These are phyloP conservation scores for Xylaria sp. DNA, from an alignment of 2,329 filamentous ascomycete species.

Conservation along the genomic window DNA sequence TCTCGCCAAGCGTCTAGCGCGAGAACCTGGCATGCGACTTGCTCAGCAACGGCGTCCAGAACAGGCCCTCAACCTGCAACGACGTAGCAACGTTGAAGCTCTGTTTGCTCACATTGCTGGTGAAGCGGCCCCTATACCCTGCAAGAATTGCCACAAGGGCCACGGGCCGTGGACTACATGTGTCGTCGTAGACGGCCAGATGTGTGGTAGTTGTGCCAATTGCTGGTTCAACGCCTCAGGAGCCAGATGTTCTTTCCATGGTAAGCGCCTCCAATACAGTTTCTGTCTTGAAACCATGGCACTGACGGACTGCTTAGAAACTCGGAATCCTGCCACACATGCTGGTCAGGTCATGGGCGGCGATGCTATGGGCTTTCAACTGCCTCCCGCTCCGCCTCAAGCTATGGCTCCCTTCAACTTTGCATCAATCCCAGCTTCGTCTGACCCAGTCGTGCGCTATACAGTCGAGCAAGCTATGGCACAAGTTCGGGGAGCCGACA, in stretches of 20 bases:
- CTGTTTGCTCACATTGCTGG: conserved; percentile 68
- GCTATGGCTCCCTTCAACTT: conserved; percentile 50
- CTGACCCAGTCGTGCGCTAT: conserved; percentile 55
- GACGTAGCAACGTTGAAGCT: conserved; percentile 70
- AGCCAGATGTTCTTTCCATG: conserved; percentile 69
- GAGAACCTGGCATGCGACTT: conserved; percentile 60
- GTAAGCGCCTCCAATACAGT: conserved; percentile 52
- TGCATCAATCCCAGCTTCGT: conserved; percentile 49
- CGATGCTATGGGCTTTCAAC: conserved; percentile 47
- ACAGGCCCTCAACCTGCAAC: conserved; percentile 65
- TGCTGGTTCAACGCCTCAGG: conserved; percentile 73
- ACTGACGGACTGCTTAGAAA: conserved; percentile 52
- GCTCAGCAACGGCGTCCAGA: conserved; percentile 65
- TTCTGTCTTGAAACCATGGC: background rate
- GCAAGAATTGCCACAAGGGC: conserved; percentile 70
- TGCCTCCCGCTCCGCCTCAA: conserved; percentile 47
- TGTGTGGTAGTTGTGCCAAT: conserved; percentile 71
- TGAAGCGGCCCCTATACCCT: conserved; percentile 59
- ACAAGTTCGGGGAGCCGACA: conserved; percentile 58
- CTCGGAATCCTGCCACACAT: conserved; percentile 57
- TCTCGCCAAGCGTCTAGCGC: conserved; percentile 64
- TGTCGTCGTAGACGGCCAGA: conserved; percentile 68
- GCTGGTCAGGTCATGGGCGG: conserved; percentile 47
- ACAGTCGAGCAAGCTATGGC: conserved; percentile 60
- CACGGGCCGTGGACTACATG: conserved; percentile 70